A percentile compares a stretch with the other conserved stretches of the same genome.
Evolutionary conservation across 2,329 filamentous ascomycete genomes (phyloP).

Genomic region (Paraconiothyrium sp.): DNA sequence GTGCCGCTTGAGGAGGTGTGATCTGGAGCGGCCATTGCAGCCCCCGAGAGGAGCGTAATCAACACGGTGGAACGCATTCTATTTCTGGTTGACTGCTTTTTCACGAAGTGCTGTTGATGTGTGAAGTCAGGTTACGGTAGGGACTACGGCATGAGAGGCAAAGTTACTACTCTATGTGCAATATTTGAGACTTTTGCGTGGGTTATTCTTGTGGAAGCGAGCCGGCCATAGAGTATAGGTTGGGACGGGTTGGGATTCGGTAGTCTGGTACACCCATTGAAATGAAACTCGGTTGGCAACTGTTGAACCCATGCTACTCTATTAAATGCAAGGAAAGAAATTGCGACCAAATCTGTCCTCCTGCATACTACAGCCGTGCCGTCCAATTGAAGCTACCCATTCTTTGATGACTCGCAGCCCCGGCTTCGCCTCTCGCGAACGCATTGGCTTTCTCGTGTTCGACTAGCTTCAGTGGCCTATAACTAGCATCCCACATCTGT

Average conservation of each 20-base stretch:
- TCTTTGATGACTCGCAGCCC: constrained; percentile 44
- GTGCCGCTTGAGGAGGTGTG: not conserved
- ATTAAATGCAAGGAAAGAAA: not conserved
- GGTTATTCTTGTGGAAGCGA: not conserved
- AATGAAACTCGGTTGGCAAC: not conserved
- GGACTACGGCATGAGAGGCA: not conserved
- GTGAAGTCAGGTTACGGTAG: not conserved
- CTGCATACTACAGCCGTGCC: constrained; percentile 1
- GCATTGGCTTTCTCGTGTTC: constrained; percentile 61
- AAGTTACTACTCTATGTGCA: not conserved
- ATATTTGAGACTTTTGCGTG: not conserved
- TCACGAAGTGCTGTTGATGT: not conserved
- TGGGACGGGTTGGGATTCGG: not conserved
- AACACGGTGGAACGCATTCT: not conserved
- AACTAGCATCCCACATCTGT: constrained; percentile 83
- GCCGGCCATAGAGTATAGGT: not conserved
- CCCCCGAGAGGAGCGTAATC: not conserved
- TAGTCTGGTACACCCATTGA: not conserved
- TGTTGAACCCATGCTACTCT: not conserved
- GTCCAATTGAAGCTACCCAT: constrained; percentile 23
- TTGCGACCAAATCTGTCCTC: not conserved
- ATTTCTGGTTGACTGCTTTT: not conserved
- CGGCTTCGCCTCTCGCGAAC: constrained; percentile 68
- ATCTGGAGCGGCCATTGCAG: not conserved
- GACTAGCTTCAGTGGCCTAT: constrained; percentile 70